Evolutionary conservation across 2,329 filamentous ascomycete species (phyloP).

Genomic region (Talaromyces sp.): DNA sequence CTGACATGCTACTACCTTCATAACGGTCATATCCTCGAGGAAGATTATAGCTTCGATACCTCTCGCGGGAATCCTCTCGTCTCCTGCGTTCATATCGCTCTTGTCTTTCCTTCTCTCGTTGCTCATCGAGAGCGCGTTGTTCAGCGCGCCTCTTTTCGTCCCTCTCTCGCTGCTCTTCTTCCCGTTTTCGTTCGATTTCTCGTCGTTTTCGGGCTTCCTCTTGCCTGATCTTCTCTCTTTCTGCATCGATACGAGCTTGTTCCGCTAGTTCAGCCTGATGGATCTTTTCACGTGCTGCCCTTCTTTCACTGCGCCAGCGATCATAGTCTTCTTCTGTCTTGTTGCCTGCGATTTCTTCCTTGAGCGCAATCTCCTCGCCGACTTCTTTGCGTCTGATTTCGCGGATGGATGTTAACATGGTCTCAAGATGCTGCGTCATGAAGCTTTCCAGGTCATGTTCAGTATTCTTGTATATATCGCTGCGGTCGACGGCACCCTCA

Average conservation of each 20-base stretch:
- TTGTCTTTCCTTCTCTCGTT: conserved; percentile 51
- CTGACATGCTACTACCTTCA: conserved; percentile 15
- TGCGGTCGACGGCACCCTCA: conserved; percentile 62
- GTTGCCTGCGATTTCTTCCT: conserved; percentile 54
- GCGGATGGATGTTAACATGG: conserved; percentile 54
- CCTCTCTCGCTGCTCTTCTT: conserved; percentile 46
- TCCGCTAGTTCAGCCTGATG: conserved; percentile 51
- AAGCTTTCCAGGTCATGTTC: conserved; percentile 54
- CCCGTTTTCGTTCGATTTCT: conserved; percentile 44
- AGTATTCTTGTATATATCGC: conserved; percentile 59
- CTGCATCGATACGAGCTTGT: conserved; percentile 51
- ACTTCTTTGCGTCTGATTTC: conserved; percentile 58
- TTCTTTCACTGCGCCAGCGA: conserved; percentile 51
- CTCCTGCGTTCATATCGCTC: conserved; percentile 45
- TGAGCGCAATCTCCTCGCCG: conserved; percentile 54
- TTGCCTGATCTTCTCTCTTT: conserved; percentile 38
- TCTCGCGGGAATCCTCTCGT: conserved; percentile 42
- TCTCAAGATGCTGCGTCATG: conserved; percentile 53
- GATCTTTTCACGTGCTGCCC: conserved; percentile 50
- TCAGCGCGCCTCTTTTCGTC: conserved; percentile 51
- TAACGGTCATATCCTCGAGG: conserved; percentile 19
- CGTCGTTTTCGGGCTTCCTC: conserved; percentile 44
- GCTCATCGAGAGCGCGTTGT: conserved; percentile 52
- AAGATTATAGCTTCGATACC: conserved; percentile 29
- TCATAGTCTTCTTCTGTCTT: conserved; percentile 62